Evolutionary conservation across 805 yeast genomes (phyloP).

Genomic region (Candida ovalis): DNA sequence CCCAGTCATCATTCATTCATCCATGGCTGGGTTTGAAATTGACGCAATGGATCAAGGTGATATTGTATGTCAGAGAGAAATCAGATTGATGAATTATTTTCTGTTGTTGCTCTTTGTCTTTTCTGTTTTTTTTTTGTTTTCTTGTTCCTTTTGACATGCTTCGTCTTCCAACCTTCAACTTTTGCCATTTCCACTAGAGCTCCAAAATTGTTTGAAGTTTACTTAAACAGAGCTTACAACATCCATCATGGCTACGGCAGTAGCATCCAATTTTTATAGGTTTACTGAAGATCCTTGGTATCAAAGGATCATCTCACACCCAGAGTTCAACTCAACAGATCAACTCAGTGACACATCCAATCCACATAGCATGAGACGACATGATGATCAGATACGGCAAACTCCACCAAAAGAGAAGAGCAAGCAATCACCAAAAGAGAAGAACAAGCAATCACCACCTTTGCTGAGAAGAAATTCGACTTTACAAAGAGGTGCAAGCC

Average conservation of each 20-base stretch:
- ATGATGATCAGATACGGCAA: background rate
- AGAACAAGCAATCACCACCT: conserved; percentile 2
- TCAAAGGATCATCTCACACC: background rate
- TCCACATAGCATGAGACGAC: background rate
- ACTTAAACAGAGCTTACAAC: too few species aligned
- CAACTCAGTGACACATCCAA: background rate
- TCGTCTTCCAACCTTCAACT: too few species aligned
- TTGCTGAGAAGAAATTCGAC: conserved; percentile 3
- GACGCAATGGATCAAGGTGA: too few species aligned
- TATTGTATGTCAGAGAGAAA: too few species aligned
- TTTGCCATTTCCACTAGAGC: background rate
- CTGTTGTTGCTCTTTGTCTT: too few species aligned
- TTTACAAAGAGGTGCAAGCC: too few species aligned
- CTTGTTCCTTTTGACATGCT: too few species aligned
- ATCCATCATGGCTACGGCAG: background rate
- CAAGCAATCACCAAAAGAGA: background rate
- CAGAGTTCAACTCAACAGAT: background rate
- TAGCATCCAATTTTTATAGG: background rate
- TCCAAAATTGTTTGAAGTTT: too few species aligned
- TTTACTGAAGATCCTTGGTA: background rate
- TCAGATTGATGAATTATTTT: too few species aligned
- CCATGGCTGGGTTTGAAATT: too few species aligned
- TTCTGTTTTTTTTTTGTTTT: too few species aligned
- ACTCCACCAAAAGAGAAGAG: background rate
- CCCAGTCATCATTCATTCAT: too few species aligned